phyloP scores from a whole-genome alignment of 2,329 filamentous ascomycete genomes.

The Stachybotrys chlorohalonatus region DNA sequence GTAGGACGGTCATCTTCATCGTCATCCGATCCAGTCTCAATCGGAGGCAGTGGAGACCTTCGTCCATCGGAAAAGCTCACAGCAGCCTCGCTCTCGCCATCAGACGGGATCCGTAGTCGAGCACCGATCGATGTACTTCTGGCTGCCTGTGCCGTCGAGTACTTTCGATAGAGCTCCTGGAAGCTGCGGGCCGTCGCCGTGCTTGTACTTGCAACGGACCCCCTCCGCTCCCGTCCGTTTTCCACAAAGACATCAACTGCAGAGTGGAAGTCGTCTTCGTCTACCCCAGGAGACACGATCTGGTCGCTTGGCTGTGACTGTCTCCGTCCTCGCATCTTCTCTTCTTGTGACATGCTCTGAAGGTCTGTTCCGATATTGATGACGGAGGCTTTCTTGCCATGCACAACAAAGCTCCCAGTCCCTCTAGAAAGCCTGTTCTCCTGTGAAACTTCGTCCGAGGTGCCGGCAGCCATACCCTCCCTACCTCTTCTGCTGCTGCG shows the following conservation, averaged over 20 bases:
- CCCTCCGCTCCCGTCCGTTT: constrained; percentile 42
- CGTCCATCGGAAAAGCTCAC: constrained; percentile 51
- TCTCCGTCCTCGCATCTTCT: constrained; percentile 58
- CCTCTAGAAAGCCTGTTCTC: constrained; percentile 68
- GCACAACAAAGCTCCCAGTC: constrained; percentile 85
- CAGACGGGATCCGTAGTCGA: constrained; percentile 38
- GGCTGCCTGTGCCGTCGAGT: constrained; percentile 42
- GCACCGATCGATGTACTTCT: constrained; percentile 30
- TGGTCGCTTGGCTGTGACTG: constrained; percentile 33
- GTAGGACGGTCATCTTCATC: background rate
- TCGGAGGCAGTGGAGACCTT: constrained; percentile 44
- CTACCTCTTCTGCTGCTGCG: constrained; percentile 69
- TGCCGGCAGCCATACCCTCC: constrained; percentile 32
- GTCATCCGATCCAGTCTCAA: constrained; percentile 27
- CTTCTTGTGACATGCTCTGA: constrained; percentile 66
- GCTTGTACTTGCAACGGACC: constrained; percentile 55
- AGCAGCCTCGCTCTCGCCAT: constrained; percentile 52
- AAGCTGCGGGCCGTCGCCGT: constrained; percentile 60
- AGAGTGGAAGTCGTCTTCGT: constrained; percentile 44
- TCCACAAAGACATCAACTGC: constrained; percentile 34
- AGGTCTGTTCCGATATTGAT: constrained; percentile 95
- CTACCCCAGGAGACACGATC: constrained; percentile 21
- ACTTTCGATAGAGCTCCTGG: constrained; percentile 51
- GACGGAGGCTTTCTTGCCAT: constrained; percentile 95
- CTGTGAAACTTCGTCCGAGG: constrained; percentile 31